A percentile compares a stretch with the other conserved stretches of the same genome.
These are phyloP conservation scores for Hyaloperonospora brassicae DNA, from an alignment of 352 stramenopile genomes.

Conservation along the genomic window DNA sequence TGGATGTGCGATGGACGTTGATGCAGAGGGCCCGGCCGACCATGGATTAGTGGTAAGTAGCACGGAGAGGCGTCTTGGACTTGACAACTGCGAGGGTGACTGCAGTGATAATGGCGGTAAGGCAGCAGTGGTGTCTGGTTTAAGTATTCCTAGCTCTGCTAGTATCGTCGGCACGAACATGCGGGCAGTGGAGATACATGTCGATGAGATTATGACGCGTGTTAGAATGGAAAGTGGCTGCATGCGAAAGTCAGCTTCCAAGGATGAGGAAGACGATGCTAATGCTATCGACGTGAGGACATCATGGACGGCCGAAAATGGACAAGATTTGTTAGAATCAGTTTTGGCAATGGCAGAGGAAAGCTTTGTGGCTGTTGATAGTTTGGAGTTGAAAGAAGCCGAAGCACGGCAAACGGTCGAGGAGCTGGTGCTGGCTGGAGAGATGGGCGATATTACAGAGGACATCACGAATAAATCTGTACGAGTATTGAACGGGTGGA, in stretches of 20 bases:
- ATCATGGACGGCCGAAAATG: slow-evolving; percentile 23
- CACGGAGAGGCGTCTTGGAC: no score
- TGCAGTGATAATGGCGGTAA: neutral
- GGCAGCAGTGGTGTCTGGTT: neutral
- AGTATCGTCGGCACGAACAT: slow-evolving; percentile 6
- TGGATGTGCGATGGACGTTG: slow-evolving; percentile 21
- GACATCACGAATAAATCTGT: slow-evolving; percentile 60
- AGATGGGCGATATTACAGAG: slow-evolving; percentile 20
- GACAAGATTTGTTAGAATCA: slow-evolving; percentile 41
- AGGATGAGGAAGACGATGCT: slow-evolving; percentile 16
- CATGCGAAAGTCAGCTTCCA: slow-evolving; percentile 33
- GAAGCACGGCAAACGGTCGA: slow-evolving; percentile 49
- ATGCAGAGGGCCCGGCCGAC: slow-evolving; percentile 11
- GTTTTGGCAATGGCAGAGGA: slow-evolving; percentile 57
- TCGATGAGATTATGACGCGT: slow-evolving; percentile 51
- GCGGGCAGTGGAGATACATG: slow-evolving; percentile 22
- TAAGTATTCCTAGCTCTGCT: slow-evolving; percentile 14
- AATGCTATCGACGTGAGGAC: slow-evolving; percentile 19
- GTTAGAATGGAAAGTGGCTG: slow-evolving; percentile 68
- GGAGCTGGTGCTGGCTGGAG: slow-evolving; percentile 37
- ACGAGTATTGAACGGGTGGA: slow-evolving; percentile 61
- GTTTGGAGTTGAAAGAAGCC: slow-evolving; percentile 62
- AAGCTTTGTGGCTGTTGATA: slow-evolving; percentile 52
- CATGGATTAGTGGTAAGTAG: no score
- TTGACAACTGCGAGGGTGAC: slow-evolving; percentile 2